Evolutionary conservation across 2,329 filamentous ascomycete genomes (phyloP), one percentile per base, ranked within the genome.

Genomic region (Sclerotinia sclerotiorum): DNA sequence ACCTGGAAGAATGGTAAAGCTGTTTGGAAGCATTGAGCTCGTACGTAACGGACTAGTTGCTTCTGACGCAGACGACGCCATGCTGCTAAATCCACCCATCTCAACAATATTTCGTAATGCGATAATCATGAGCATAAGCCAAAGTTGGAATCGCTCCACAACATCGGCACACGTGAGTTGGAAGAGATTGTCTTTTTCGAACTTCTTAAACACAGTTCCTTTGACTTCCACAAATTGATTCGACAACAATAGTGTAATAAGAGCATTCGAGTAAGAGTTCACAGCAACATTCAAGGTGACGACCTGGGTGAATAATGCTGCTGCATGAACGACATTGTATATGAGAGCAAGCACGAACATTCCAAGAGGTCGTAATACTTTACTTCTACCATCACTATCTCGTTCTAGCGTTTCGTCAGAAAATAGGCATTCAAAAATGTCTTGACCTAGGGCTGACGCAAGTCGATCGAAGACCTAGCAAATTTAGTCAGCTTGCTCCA

Each of bases 211-310:
- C 0, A 99, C 96, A 0, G 94, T 96, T 70, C 92, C 92, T 77
- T 99, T 99, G 83, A 99, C 97, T 81, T 99, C 95, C 55, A 99
- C 95, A 75, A 99, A 99, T 77, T 99, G 96, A 77, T 98, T 99
- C 8, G 94, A 97, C 77, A 99, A 87, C 2, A 99, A 84, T 0
- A 99, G 85, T 0, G 95, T 97, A 46, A 99, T 84, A 5, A 99
- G 83, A 0, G 95, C 94, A 76, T 99, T 99, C 0, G 94, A 97
- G 79, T 99, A 99, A 0, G 94, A 97, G 79, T 99, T 99, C 74
- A 99, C 94, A 0, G 95, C 95, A 4, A 99, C 96, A 72, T 99
- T 99, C 66, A 99, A 85, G 0, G 95, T 97, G 74, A 99, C 97
- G 73, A 98, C 94, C 77, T 99, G 95, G 78, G 97, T 98, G 79